Evolutionary conservation across 306 rosid species (phyloP).

Genomic region (Sicyos edulis): DNA sequence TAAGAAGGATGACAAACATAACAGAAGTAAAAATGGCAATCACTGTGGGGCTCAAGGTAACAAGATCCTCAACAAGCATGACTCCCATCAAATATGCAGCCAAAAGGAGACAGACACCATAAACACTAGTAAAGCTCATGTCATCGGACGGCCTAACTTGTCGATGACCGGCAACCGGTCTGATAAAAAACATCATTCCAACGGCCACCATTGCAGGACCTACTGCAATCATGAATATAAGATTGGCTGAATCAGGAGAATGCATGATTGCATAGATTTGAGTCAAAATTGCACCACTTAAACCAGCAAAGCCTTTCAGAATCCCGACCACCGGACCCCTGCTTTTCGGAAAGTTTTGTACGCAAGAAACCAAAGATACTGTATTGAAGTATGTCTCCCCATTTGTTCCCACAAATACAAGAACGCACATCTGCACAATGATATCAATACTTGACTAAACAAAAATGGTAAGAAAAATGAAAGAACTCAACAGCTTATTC

Average conservation of each 20-base stretch:
- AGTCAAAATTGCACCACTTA: conserved; percentile 92
- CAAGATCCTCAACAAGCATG: conserved; percentile 71
- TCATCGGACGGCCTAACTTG: conserved; percentile 61
- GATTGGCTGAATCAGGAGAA: conserved; percentile 68
- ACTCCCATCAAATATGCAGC: conserved; percentile 90
- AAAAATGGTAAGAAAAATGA: background rate
- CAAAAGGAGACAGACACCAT: conserved; percentile 68
- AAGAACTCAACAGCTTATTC: background rate
- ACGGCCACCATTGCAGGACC: conserved; percentile 69
- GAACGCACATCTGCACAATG: conserved; percentile 73
- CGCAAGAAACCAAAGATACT: conserved; percentile 75
- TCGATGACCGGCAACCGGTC: conserved; percentile 86
- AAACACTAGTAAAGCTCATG: conserved; percentile 51
- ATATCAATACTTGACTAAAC: conserved; percentile 25
- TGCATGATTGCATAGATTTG: conserved; percentile 63
- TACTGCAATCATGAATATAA: conserved; percentile 80
- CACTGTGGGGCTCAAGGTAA: conserved; percentile 45
- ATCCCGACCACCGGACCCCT: conserved; percentile 93
- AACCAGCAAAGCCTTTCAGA: conserved; percentile 88
- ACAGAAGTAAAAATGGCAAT: conserved; percentile 39
- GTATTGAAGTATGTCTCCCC: conserved; percentile 98
- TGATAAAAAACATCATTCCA: conserved; percentile 64
- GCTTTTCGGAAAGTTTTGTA: conserved; percentile 92
- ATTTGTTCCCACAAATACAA: conserved; percentile 81
- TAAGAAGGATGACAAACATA: conserved; percentile 46